These are phyloP conservation scores for Antitrichia curtipendula DNA, from an alignment of 225 moss, liverwort and hornwort genomes.

Conservation along the genomic window DNA sequence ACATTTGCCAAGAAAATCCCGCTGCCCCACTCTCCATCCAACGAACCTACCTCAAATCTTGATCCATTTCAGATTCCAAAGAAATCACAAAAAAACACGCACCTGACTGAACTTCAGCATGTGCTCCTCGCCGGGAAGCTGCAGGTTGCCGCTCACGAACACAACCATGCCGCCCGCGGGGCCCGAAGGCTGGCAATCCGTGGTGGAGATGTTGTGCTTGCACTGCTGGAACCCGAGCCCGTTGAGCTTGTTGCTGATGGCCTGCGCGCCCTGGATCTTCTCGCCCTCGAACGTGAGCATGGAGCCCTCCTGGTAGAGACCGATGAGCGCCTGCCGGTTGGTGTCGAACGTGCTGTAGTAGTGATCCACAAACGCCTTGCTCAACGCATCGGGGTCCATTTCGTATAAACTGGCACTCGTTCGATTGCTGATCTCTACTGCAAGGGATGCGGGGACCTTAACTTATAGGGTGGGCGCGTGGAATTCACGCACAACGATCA, in stretches of 20 bases:
- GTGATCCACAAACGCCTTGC: constrained; percentile 89
- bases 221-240: constrained; percentile 70
- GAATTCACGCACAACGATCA: constrained; percentile 15
- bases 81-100: background rate
- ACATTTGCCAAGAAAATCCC: background rate
- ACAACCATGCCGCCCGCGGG: constrained; percentile 71
- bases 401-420: background rate
- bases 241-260: constrained; percentile 60
- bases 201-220: constrained; percentile 72
- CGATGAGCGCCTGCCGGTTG: constrained; percentile 50
- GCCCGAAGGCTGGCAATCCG: constrained; percentile 88
- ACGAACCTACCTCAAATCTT: background rate
- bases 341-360: constrained; percentile 82
- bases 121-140: constrained; percentile 78
- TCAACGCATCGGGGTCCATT: constrained; percentile 75
- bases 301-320: constrained; percentile 66
- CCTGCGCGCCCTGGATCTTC: constrained; percentile 68
- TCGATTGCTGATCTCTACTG: background rate
- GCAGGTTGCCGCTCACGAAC: constrained; percentile 73
- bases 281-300: constrained; percentile 93
- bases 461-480: background rate
- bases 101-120: constrained; percentile 84
- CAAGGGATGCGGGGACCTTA: background rate
- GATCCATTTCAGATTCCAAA: background rate
- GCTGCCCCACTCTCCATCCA: background rate